A percentile compares a stretch with the other conserved stretches of the same genome.
Conservation (phyloP, 2,329 filamentous ascomycete genomes). For the Diplodia scrobiculata region DNA sequence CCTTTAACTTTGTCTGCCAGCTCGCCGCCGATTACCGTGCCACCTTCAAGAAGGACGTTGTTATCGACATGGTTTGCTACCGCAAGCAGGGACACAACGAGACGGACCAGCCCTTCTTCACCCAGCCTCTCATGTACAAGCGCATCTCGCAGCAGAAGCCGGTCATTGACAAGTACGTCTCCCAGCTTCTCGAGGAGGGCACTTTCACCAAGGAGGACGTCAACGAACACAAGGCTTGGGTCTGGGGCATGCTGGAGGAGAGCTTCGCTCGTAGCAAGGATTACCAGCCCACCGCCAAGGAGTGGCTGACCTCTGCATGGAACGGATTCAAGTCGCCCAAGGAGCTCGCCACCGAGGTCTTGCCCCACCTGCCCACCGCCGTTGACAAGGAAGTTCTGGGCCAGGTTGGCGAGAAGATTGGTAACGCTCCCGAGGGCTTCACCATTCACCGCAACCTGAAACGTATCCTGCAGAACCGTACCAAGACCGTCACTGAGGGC, state of each 20-base stretch:
- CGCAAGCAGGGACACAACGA: conserved; percentile 99
- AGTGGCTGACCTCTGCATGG: conserved; percentile 98
- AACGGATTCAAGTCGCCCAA: conserved; percentile 99
- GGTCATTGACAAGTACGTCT: conserved; percentile 86
- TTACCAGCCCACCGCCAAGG: conserved; percentile 92
- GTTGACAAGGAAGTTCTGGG: conserved; percentile 72
- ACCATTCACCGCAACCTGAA: conserved; percentile 92
- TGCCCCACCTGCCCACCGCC: conserved; percentile 86
- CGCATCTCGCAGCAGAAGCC: conserved; percentile 81
- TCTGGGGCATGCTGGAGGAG: conserved; percentile 98
- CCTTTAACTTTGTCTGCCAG: conserved; percentile 97
- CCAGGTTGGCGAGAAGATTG: conserved; percentile 80
- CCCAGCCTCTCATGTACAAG: conserved; percentile 99
- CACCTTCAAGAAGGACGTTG: conserved; percentile 97
- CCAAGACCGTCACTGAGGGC: conserved; percentile 89
- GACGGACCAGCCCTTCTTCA: conserved; percentile 98
- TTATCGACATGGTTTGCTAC: conserved; percentile 98
- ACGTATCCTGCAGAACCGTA: conserved; percentile 85
- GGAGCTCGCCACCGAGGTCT: conserved; percentile 89
- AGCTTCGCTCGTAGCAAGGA: conserved; percentile 97
- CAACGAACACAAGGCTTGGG: conserved; percentile 99
- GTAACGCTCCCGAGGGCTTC: conserved; percentile 79
- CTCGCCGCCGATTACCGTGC: conserved; percentile 96
- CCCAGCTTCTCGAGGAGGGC: conserved; percentile 86
- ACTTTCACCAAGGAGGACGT: conserved; percentile 97